These are phyloP conservation scores for Trametes cingulata DNA, from an alignment of 768 basidiomycete species.

Conservation along the genomic window DNA sequence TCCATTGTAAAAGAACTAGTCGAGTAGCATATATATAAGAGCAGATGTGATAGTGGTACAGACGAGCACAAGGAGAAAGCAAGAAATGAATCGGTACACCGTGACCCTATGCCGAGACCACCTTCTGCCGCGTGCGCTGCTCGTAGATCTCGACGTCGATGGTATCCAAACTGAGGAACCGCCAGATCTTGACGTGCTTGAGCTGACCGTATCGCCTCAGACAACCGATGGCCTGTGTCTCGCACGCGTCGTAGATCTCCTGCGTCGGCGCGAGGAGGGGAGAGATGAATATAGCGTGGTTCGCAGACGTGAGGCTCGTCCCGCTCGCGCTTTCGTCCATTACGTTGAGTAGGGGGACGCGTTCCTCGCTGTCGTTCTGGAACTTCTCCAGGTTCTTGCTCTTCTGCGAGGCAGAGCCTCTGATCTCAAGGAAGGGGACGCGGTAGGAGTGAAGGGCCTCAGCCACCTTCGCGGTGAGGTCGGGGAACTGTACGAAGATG, in stretches of 20 bases:
- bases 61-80: neutral
- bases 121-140: constrained; percentile 39
- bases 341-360: constrained; percentile 84
- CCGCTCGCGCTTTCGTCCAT: constrained; percentile 96
- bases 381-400: constrained; percentile 85
- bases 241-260: constrained; percentile 82
- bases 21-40: neutral
- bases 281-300: constrained; percentile 93
- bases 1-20: too few species aligned
- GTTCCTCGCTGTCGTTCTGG: constrained; percentile 76
- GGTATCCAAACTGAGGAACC: constrained; percentile 82
- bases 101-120: constrained; percentile 1
- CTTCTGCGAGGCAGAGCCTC: constrained; percentile 71
- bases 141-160: constrained; percentile 86
- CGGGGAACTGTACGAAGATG: constrained; percentile 95
- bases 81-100: neutral
- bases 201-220: constrained; percentile 81
- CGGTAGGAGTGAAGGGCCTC: constrained; percentile 74
- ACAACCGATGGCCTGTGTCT: constrained; percentile 84
- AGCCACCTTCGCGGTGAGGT: constrained; percentile 88
- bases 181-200: constrained; percentile 78
- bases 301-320: constrained; percentile 89
- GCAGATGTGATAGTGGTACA: neutral
- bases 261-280: constrained; percentile 81
- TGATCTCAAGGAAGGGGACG: constrained; percentile 79